Conservation (phyloP, 257 asterid species). For the Catharanthus roseus region DNA sequence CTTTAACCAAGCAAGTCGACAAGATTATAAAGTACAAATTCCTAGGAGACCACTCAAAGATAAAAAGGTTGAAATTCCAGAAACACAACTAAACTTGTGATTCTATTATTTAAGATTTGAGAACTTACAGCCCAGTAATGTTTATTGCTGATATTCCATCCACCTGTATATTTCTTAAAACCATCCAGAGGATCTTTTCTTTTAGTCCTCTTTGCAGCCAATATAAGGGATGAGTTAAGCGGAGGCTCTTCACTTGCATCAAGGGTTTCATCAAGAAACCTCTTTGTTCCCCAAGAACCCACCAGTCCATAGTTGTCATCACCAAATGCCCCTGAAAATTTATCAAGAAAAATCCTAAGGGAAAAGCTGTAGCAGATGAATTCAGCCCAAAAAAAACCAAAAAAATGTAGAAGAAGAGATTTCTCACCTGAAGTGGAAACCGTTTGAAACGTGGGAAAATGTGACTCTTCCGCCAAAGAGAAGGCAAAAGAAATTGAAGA, state of each 20-base stretch:
- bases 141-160: conserved; percentile 75
- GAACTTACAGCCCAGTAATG: conserved; percentile 96
- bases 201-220: conserved; percentile 70
- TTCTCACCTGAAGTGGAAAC: conserved; percentile 35
- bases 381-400: too few species aligned
- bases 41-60: too few species aligned
- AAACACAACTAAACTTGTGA: not conserved
- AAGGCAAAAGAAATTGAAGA: conserved; percentile 22
- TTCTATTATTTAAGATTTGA: not conserved
- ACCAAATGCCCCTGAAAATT: conserved; percentile 26
- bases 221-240: conserved; percentile 50
- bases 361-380: not conserved
- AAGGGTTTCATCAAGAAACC: conserved; percentile 44
- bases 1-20: not conserved
- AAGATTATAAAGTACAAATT: not conserved
- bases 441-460: conserved; percentile 22
- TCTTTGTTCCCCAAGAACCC: conserved; percentile 36
- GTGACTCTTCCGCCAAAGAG: conserved; percentile 25
- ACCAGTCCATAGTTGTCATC: conserved; percentile 22
- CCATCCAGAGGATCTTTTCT: conserved; percentile 66
- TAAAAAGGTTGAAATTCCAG: not conserved
- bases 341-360: not conserved
- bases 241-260: conserved; percentile 31
- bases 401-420: not conserved
- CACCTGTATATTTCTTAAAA: conserved; percentile 59